Evolutionary conservation across 1,284 basidiomycete species (phyloP).

Genomic region (Sanghuangporus weigelae): DNA sequence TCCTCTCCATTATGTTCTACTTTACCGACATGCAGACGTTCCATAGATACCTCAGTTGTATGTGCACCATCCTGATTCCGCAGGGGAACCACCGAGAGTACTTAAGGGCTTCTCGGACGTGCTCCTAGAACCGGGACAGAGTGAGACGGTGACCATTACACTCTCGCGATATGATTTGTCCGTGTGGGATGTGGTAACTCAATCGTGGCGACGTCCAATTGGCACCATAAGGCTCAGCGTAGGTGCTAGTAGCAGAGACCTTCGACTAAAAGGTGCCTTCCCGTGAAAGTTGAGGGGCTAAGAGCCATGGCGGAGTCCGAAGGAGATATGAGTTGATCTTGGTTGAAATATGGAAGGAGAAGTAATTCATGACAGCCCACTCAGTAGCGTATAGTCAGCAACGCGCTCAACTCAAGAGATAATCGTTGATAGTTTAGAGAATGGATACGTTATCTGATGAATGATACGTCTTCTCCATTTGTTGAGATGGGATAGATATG

Average conservation of each 20-base stretch:
- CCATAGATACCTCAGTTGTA: slow-evolving; percentile 41
- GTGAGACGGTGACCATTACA: slow-evolving; percentile 31
- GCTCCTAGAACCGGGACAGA: slow-evolving; percentile 32
- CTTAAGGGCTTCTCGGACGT: slow-evolving; percentile 43
- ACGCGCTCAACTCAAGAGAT: too few relatives aligned
- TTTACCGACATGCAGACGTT: slow-evolving; percentile 26
- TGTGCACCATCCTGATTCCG: slow-evolving; percentile 34
- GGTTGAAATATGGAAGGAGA: too few relatives aligned
- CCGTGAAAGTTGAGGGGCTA: slow-evolving; percentile 12
- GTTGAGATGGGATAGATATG: too few relatives aligned
- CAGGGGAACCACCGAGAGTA: slow-evolving; percentile 38
- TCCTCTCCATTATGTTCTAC: slow-evolving; percentile 7
- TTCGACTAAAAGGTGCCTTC: slow-evolving; percentile 27
- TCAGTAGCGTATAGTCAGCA: too few relatives aligned
- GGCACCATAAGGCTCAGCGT: slow-evolving; percentile 41
- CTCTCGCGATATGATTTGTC: slow-evolving; percentile 41
- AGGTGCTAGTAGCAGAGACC: slow-evolving; percentile 51
- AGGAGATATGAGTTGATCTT: too few relatives aligned
- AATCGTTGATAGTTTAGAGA: not conserved
- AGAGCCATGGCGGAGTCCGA: too few relatives aligned
- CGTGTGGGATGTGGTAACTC: slow-evolving; percentile 41
- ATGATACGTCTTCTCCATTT: too few relatives aligned
- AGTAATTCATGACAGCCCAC: too few relatives aligned
- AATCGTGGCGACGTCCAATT: slow-evolving; percentile 47
- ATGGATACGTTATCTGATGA: too few relatives aligned